Evolutionary conservation across 2,329 filamentous ascomycete species (phyloP).

Genomic region (Pezicula carpinea): DNA sequence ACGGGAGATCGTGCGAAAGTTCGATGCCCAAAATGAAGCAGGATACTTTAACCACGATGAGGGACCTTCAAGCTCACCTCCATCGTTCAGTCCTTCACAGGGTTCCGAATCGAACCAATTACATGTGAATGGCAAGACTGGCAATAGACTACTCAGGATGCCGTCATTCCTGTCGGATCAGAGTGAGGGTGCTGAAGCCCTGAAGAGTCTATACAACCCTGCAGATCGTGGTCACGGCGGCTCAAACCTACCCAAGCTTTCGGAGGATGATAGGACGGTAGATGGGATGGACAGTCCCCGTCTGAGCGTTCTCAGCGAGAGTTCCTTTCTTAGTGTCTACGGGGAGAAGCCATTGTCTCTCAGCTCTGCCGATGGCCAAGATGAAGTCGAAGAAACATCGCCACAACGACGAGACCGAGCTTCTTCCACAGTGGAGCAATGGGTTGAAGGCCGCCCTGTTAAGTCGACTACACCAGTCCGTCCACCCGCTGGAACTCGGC

Average conservation of each 20-base stretch:
- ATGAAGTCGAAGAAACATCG: slow-evolving; percentile 11
- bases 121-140: no score
- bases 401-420: slow-evolving; percentile 13
- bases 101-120: no score
- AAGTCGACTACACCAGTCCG: slow-evolving; percentile 9
- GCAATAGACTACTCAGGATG: slow-evolving; percentile 42
- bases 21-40: slow-evolving; percentile 35
- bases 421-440: slow-evolving; percentile 25
- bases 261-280: slow-evolving; percentile 31
- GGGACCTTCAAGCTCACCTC: slow-evolving; percentile 21
- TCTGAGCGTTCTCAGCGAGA: slow-evolving; percentile 62
- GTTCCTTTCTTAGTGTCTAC: slow-evolving; percentile 63
- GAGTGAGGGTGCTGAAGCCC: slow-evolving; percentile 54
- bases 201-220: slow-evolving; percentile 52
- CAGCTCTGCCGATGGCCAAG: slow-evolving; percentile 4
- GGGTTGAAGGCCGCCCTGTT: slow-evolving; percentile 25
- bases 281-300: slow-evolving; percentile 49
- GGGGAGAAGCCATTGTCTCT: slow-evolving; percentile 36
- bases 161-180: slow-evolving; percentile 60
- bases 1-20: slow-evolving; percentile 45
- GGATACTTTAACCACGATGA: slow-evolving; percentile 18
- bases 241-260: slow-evolving; percentile 44
- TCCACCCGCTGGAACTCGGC: slow-evolving; percentile 6
- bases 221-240: slow-evolving; percentile 36
- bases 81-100: slow-evolving; percentile 2